Evolutionary conservation across 495 filamentous ascomycete species (phyloP), one percentile per base, ranked within the genome.

Genomic region (Hyaloscypha hepaticicola): DNA sequence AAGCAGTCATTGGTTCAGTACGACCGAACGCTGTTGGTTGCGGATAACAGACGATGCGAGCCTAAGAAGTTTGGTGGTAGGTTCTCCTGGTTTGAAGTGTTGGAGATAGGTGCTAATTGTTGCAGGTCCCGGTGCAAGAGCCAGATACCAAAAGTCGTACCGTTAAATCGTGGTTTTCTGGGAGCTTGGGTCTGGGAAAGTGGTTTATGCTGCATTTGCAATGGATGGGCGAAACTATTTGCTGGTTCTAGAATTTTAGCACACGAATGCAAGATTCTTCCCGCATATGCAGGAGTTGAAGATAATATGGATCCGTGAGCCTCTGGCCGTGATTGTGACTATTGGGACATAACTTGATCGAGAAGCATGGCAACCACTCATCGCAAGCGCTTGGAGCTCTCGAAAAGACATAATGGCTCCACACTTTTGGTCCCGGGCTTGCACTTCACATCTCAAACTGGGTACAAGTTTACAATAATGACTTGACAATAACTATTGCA

Each of bases 1-100:
- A 99, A 99, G 91, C 88, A 92, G 79, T 90, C 90, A 67, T 85
- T 98, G 66, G 88, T 90, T 74, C 85, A 90, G 77, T 99, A 96
- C 85, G 95, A 99, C 85, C 88, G 95, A 72, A 96, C 91, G 77
- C 85, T 99, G 67, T 88, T 99, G 72, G 95, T 99, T 70, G 96
- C 95, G 77, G 95, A 99, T 77, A 96, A 96, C 85, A 85, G 94
- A 72, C 90, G 95, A 67, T 89, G 90, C 77, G 91, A 95, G 82
- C 91, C 91, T 75, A 95, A 95, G 90, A 94, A 94, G 83, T 72
- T 72, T 66, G 70, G 70, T 69, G 69, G 93, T 95, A 79, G 81
- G 83, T 77, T 60, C 14, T 65, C 33, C 21, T 41, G 50, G 22
- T 29, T 49, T 50, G 21, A 21, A 22, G 50, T 16, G 19, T 24